Evolutionary conservation across 805 yeast species (phyloP).

Genomic region (Lipomyces yamadae): DNA sequence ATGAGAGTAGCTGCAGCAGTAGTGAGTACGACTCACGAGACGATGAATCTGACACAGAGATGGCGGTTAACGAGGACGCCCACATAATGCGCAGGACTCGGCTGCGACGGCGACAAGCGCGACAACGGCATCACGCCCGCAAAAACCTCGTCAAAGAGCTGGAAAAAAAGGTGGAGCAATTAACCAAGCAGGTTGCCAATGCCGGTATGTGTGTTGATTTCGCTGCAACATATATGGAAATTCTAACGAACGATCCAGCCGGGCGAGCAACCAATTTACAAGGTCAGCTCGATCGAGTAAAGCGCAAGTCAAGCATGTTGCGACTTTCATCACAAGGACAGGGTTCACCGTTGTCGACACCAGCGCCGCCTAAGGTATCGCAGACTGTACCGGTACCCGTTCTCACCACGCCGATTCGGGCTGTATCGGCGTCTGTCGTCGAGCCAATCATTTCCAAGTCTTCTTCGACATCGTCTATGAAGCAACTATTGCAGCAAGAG

Average conservation of each 20-base stretch:
- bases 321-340: conserved; percentile 17
- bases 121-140: conserved; percentile 6
- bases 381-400: conserved; percentile 17
- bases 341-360: conserved; percentile 10
- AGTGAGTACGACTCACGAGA: conserved; percentile 7
- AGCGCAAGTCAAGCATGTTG: conserved; percentile 26
- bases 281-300: conserved; percentile 22
- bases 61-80: neutral
- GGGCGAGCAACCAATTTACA: conserved; percentile 26
- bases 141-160: conserved; percentile 14
- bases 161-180: conserved; percentile 21
- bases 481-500: conserved; percentile 24
- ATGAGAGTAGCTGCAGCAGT: conserved; percentile 2
- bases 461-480: conserved; percentile 11
- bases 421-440: conserved; percentile 11
- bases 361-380: conserved; percentile 31
- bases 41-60: conserved; percentile 1
- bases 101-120: conserved; percentile 1
- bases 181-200: conserved; percentile 13
- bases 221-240: neutral
- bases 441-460: conserved; percentile 16
- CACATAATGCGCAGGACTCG: neutral
- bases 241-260: conserved; percentile 10
- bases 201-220: conserved; percentile 14
- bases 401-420: conserved; percentile 22